phyloP scores from a whole-genome alignment of 441 rosid species.

The Populus hybrid region DNA sequence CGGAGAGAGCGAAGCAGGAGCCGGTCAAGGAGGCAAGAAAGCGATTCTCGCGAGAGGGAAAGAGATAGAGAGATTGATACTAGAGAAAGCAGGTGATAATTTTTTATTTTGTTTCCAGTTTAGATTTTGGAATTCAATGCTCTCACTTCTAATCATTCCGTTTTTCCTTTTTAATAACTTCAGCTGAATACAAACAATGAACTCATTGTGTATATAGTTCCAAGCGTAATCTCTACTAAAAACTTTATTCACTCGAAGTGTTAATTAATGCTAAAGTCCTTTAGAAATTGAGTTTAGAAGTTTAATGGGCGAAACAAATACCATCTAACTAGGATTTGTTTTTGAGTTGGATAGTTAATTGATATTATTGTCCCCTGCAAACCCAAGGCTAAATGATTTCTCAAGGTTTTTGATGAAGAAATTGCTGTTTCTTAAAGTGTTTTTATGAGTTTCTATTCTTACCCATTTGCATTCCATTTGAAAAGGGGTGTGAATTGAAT shows the following conservation, averaged over 20 bases:
- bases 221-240: neutral
- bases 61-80: conserved; percentile 13
- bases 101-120: neutral
- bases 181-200: neutral
- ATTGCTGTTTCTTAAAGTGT: neutral
- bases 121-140: neutral
- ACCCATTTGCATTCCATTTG: neutral
- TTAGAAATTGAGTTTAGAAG: neutral
- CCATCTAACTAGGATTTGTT: neutral
- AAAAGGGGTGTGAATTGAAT: neutral
- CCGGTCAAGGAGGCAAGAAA: neutral
- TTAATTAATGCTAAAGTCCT: neutral
- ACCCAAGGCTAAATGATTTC: neutral
- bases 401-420: neutral
- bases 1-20: conserved; percentile 25
- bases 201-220: neutral
- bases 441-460: neutral
- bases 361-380: neutral
- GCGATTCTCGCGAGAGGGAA: neutral
- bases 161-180: neutral
- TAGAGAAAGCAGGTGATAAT: conserved; percentile 40
- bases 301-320: neutral
- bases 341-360: neutral
- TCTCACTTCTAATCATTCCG: neutral
- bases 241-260: neutral